Base-by-base conservation (phyloP, 495 filamentous ascomycete species). In the Penicillium riverlandense region DNA sequence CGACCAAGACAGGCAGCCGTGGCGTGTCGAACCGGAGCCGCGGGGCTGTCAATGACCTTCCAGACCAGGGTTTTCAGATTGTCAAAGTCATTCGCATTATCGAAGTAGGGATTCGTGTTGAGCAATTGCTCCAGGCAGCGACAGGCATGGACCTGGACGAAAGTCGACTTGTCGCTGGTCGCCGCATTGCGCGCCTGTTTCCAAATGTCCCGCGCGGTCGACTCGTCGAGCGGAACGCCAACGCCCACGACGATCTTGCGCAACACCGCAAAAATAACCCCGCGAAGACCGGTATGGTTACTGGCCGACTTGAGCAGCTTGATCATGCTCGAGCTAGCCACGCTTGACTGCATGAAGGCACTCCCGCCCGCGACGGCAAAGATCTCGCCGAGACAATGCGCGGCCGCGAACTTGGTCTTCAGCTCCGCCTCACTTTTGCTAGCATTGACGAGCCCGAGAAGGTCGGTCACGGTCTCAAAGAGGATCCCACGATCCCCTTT, bases 361-460 rank as follows among this genome's bases (percentile, higher is more conserved):
- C 92, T 96, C 61, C 96, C 91, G 28, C 92, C 92, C 7, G 92
- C 92, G 11, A 82, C 77, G 36, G 81, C 86, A 61, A 89, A 96
- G 22, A 96, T 77, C 61, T 90, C 87, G 30, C 92, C 92, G 47
- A 99, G 53, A 59, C 90, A 96, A 56, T 85, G 77, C 30, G 85
- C 87, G 11, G 91, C 91, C 2, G 90, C 91, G 77, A 95, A 89
- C 61, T 86, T 90, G 13, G 71, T 73, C 54, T 72, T 75, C 4
- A 84, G 37, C 42, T 96, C 92, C 41, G 77, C 84, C 57, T 96
- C 91, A 22, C 72, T 72, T 61, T 96, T 99, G 13, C 86, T 80
- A 15, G 76, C 75, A 55, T 83, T 83, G 35, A 94, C 57, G 35
- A 96, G 80, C 11, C 66, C 78, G 3, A 90, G 72, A 2, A 99